Base-by-base conservation (phyloP, 2,329 filamentous ascomycete species). In the Juglanconis oblonga region DNA sequence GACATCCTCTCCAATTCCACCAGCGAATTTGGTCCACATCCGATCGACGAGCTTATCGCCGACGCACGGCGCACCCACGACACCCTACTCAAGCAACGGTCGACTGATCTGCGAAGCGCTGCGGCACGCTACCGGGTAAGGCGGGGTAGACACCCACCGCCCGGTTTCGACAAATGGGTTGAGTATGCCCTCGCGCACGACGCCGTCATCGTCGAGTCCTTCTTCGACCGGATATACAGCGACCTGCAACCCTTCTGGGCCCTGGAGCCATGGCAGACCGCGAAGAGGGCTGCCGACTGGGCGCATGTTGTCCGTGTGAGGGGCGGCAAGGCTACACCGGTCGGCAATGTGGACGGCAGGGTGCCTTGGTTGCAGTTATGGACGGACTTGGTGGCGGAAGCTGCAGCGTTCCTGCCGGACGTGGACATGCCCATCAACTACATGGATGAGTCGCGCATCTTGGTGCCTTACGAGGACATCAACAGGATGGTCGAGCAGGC, bases 391-490 rank as follows among this genome's bases (percentile, higher is more conserved):
- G 78, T 87, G 29, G 65, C 68, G 2, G 80, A 81, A 59, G 82
- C 86, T 40, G 79, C 81, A 32, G 68, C 77, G 13, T 73, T 79
- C 53, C 69, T 89, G 29, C 86, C 86, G 4, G 85, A 89, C 63
- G 81, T 89, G 69, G 85, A 88, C 68, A 87, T 88, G 75, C 81
- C 85, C 10, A 83, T 88, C 73, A 88, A 89, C 67, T 77, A 80
- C 55, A 78, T 87, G 72, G 86, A 88, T 68, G 84, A 89, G 68
- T 80, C 86, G 33, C 78, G 86, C 29, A 70, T 89, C n/a, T 72
- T 88, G 35, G 83, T 86, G 3, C 79, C 83, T 9, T 85, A 79
- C 73, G 79, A 87, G 57, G 75, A 81, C 13, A 79, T 88, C 58
- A 75, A 81, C 31, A 73, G 73, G 31, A 73, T 83, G 52, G 75